phyloP scores from a whole-genome alignment of 1,139 yeast species.

The Hyphopichia khmerensis region DNA sequence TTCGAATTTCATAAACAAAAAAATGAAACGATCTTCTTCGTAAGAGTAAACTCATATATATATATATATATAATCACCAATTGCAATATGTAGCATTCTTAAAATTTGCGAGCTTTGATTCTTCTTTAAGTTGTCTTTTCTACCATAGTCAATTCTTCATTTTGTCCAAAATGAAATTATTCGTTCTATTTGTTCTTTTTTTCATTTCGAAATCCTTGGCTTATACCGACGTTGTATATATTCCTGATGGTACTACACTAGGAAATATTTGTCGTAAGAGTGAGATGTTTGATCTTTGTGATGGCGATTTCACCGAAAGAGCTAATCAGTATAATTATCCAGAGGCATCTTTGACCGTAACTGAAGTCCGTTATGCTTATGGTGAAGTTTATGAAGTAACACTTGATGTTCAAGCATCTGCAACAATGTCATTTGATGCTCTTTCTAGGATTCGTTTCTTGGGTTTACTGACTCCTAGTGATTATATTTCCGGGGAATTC shows the following conservation, averaged over 20 bases:
- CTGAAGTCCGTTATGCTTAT: neutral
- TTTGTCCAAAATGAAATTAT: too few species aligned
- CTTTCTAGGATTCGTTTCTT: neutral
- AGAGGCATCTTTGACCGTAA: neutral
- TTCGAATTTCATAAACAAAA: too few species aligned
- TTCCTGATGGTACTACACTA: neutral
- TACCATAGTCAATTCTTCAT: too few species aligned
- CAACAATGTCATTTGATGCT: neutral
- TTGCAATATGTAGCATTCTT: too few species aligned
- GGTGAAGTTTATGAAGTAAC: constrained; percentile 1
- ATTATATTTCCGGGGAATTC: neutral
- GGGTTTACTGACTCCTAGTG: neutral
- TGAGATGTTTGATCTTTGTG: neutral
- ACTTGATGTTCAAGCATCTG: neutral
- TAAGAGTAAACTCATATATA: too few species aligned
- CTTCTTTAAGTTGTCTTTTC: too few species aligned
- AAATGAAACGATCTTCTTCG: too few species aligned
- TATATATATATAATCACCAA: too few species aligned
- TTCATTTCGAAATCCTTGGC: neutral
- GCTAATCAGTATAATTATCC: neutral
- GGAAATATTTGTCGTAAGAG: neutral
- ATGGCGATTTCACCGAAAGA: neutral
- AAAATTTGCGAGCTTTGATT: too few species aligned
- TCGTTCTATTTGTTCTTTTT: neutral
- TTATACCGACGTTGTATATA: neutral